Conservation (phyloP, 2,329 filamentous ascomycete genomes). For the Rhexocercosporidium sp. region DNA sequence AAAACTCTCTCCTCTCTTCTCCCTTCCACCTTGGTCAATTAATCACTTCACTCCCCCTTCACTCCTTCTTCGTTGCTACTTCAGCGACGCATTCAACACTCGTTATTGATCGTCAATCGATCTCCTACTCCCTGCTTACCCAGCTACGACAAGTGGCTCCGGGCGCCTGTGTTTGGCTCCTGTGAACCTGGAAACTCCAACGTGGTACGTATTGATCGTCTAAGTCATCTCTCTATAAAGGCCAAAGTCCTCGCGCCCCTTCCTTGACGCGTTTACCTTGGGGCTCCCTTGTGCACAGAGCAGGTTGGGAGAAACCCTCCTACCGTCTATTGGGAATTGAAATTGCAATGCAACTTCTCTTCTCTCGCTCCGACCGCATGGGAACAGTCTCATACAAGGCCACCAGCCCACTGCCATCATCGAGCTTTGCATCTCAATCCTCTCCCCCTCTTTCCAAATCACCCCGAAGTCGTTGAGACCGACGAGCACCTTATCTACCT, state of each 20-base stretch:
- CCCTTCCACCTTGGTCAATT: not conserved
- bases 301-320: not conserved
- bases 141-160: slow-evolving; percentile 8
- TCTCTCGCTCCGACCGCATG: no score
- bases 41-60: not conserved
- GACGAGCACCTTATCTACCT: not conserved
- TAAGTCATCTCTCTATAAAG: not conserved
- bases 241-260: not conserved
- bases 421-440: not conserved
- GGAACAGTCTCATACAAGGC: no score
- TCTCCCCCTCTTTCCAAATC: not conserved
- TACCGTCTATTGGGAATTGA: not conserved
- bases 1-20: not conserved
- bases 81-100: not conserved
- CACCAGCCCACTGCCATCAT: not conserved
- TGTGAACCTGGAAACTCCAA: not conserved
- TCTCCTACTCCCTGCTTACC: not conserved
- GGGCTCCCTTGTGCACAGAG: not conserved
- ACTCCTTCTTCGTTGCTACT: not conserved
- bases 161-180: slow-evolving; percentile 6
- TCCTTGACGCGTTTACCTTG: not conserved
- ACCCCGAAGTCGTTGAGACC: not conserved
- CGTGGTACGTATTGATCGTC: not conserved
- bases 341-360: not conserved
- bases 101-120: not conserved